These are phyloP conservation scores for Vigna nakashimae DNA, from an alignment of 306 rosid genomes.

Conservation along the genomic window DNA sequence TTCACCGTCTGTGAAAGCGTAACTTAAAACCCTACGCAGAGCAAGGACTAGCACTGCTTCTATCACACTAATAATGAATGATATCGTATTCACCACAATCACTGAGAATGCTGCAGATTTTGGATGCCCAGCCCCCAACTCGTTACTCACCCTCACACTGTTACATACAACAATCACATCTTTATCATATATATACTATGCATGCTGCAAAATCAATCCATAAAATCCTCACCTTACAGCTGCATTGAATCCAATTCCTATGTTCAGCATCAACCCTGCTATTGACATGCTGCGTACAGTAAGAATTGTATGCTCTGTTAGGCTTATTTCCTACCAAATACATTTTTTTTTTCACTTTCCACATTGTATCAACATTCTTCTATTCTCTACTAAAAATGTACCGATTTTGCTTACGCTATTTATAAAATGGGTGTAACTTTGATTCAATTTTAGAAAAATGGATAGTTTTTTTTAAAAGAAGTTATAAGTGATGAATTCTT, in stretches of 20 bases:
- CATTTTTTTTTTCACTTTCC: too few species aligned
- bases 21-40: conserved; percentile 68
- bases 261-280: conserved; percentile 54
- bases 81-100: conserved; percentile 48
- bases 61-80: conserved; percentile 48
- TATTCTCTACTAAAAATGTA: too few species aligned
- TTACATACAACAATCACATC: not conserved
- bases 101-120: conserved; percentile 73
- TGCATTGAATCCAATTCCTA: conserved; percentile 73
- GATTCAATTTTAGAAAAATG: too few species aligned
- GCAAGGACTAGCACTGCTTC: conserved; percentile 60
- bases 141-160: conserved; percentile 80
- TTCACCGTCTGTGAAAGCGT: conserved; percentile 68
- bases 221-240: conserved; percentile 59
- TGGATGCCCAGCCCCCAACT: conserved; percentile 76
- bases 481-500: too few species aligned
- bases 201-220: too few species aligned
- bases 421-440: too few species aligned
- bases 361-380: too few species aligned
- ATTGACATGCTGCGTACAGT: conserved; percentile 55
- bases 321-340: too few species aligned
- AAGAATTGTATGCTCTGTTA: too few species aligned
- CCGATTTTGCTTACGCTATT: too few species aligned
- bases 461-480: too few species aligned
- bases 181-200: too few species aligned